Evolutionary conservation across 305 asterid genomes (phyloP).

Genomic region (Fraxinus albicans): DNA sequence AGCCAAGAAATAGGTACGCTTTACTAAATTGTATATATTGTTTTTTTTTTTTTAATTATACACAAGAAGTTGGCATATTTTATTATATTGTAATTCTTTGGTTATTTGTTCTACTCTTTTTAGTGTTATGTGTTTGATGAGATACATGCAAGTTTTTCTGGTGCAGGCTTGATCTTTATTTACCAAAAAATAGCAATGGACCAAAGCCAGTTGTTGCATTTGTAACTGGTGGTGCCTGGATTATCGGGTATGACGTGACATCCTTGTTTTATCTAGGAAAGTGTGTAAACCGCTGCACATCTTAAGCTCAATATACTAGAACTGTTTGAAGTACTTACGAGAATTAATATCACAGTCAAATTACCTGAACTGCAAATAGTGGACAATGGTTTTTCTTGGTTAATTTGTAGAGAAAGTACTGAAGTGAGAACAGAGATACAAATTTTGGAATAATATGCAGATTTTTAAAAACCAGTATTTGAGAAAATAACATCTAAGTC

Average conservation of each 20-base stretch:
- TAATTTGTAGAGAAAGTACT: neutral
- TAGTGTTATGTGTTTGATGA: neutral
- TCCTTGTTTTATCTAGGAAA: neutral
- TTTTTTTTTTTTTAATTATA: neutral
- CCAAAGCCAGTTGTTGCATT: slow-evolving; percentile 96
- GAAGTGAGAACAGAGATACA: neutral
- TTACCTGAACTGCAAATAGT: neutral
- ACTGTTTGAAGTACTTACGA: neutral
- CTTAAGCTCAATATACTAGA: neutral
- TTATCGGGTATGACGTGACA: slow-evolving; percentile 68
- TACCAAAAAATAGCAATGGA: slow-evolving; percentile 60
- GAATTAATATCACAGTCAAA: neutral
- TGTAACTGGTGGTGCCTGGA: slow-evolving; percentile 98
- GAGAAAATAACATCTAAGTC: neutral
- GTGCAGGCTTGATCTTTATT: slow-evolving; percentile 81
- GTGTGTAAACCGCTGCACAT: neutral
- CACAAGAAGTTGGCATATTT: neutral
- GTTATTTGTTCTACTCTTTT: neutral
- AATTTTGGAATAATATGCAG: neutral
- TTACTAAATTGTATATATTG: neutral
- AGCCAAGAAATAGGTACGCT: slow-evolving; percentile 83
- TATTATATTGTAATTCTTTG: neutral
- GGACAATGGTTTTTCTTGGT: neutral
- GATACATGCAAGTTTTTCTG: slow-evolving; percentile 16
- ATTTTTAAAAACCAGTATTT: neutral